Evolutionary conservation across 768 basidiomycete species (phyloP), one percentile per base, ranked within the genome.

Genomic region (Phylloporus sp.): DNA sequence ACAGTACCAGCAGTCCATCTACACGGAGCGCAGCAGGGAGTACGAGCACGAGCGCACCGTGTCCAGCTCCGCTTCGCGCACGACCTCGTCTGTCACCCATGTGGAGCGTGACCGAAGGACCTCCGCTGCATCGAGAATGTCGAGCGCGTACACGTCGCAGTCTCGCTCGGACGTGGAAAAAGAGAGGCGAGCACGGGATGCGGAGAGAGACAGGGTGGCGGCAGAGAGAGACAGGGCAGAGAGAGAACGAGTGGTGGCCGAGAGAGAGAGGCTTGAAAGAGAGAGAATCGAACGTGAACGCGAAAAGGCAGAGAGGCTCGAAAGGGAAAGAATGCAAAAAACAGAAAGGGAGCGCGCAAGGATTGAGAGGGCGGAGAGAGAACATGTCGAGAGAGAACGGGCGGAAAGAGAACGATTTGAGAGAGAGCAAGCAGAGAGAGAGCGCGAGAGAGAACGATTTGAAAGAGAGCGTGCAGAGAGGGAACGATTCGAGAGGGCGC

Each of bases 141-240:
- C 52, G 78, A 72, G 47, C 67, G 81, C 58, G 44, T 53, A 59
- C 36, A 2, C 50, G 1, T 0, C 44, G 11, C 29, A 45, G 44
- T 61, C 62, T 6, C 59, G 62, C 47, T 11, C 50, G 15, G 58
- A 60, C 16, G 59, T 53, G 15, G 57, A 60, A 27, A 64, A 60
- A 52, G 68, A 69, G 49, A 60, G 55, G 42, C 56, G 60, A 12
- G 45, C 64, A 4, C 59, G 59, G 50, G 63, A 55, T 55, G 57
- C 28, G 15, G 57, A 62, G 45, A 43, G 60, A 43, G 63, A 65
- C n/a, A 43, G 59, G 4, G 55, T 31, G 5, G 49, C 49, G 10
- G 16, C 36, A 6, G 56, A 64, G 27, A 56, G 51, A 23, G 59
- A 57, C 29, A 54, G 50, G 36, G 49, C 11, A 7, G 59, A 61